Conservation (phyloP, 2,329 filamentous ascomycete species). For the Phaeosphaeriaceae sp. region DNA sequence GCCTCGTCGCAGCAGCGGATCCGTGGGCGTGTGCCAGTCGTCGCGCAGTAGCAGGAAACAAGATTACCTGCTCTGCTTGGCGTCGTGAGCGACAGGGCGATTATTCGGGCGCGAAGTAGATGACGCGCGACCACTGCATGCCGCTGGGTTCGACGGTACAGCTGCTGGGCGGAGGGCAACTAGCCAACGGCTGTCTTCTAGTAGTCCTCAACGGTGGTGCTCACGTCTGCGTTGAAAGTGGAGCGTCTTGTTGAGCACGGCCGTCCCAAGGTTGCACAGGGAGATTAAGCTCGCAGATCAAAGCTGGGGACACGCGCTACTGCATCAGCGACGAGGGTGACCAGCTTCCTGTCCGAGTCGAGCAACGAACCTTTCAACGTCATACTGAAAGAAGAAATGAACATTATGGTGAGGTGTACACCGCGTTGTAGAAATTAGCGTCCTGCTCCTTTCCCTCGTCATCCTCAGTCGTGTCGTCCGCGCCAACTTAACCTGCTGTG, state of each 20-base stretch:
- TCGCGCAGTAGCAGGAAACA: constrained; percentile 19
- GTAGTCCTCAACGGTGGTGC: not conserved
- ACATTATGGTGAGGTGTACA: too few species aligned
- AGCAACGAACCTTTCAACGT: too few species aligned
- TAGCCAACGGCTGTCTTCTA: not conserved
- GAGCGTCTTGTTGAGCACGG: too few species aligned
- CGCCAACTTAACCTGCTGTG: too few species aligned
- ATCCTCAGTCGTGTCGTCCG: not conserved
- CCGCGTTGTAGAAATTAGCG: too few species aligned
- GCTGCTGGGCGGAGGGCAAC: not conserved
- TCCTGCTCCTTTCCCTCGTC: not conserved
- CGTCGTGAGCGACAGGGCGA: constrained; percentile 23
- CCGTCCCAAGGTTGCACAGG: not conserved
- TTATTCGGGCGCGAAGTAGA: constrained; percentile 38
- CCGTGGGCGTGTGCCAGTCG: constrained; percentile 15
- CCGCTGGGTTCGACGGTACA: constrained; percentile 4
- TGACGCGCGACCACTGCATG: constrained; percentile 33
- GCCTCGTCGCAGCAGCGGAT: constrained; percentile 28
- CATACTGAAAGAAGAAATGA: too few species aligned
- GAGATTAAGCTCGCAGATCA: constrained; percentile 2
- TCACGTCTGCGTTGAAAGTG: too few species aligned
- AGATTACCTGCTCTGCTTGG: constrained; percentile 21
- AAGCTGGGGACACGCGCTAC: not conserved
- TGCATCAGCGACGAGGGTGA: not conserved
- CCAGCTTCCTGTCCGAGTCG: too few species aligned